Base-by-base conservation (phyloP, 257 asterid genomes). In the Salvia miltiorrhiza region DNA sequence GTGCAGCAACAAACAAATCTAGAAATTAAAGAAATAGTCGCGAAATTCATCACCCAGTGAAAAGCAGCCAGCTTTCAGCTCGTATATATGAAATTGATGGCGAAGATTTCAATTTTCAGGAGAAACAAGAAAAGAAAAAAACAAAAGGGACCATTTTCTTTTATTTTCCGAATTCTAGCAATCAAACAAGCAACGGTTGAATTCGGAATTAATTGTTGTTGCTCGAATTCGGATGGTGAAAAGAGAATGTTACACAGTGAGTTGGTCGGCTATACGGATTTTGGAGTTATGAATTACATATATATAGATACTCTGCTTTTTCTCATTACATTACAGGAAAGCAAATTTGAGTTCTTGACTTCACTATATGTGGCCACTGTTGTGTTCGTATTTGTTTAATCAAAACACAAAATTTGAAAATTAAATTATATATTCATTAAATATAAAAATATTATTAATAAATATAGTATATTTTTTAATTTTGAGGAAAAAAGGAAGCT, bases 191-290 rank as follows among this genome's bases (percentile, higher is more conserved):
- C 45, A 68, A 68, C 43, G 64, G 55, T 44, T 20, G 19, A 68
- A 20, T 33, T 65, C 44, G 30, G 65, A 26, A 45, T 55, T 69
- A 24, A 69, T 40, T 28, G 67, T 9, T 3, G 19, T 37, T 70
- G 50, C 43, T 62, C 60, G 55, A 49, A 47, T 57, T 52, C 53
- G 68, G 40, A 52, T 65, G 63, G 61, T 45, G 53, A 48, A 32
- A 30, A 50, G 40, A 59, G 63, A 57, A 33, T 65, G 39, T 35
- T 59, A 10, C 1, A 55, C 52, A 63, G 63, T 45, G 41, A 63
- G 6, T 28, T 71, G 45, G 76, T 65, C 76, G 73, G 78, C 69
- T 68, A 47, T 64, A 70, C 52, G 26, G 48, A 37, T 53, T n/a
- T 63, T 56, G 76, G 50, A 68, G 59, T 53, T 39, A 39, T 71